phyloP scores from a whole-genome alignment of 441 rosid genomes.

The Hura crepitans region DNA sequence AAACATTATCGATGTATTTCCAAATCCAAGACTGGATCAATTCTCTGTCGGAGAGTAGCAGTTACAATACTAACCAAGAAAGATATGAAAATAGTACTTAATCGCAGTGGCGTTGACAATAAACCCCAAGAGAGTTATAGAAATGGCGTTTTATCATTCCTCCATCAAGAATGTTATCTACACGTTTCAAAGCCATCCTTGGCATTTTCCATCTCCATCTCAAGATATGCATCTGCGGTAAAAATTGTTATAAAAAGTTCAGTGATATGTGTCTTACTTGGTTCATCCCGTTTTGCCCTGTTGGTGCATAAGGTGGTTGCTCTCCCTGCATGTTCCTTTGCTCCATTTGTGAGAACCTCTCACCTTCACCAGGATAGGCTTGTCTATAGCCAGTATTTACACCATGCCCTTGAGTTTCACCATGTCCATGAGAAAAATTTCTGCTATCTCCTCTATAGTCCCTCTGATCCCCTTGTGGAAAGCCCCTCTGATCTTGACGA shows the following conservation, averaged over 20 bases:
- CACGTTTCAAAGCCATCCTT: background rate
- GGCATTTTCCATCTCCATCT: background rate
- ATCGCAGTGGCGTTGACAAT: background rate
- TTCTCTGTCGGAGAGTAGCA: background rate
- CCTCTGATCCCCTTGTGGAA: constrained; percentile 21
- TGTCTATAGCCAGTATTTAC: constrained; percentile 32
- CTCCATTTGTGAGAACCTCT: constrained; percentile 37
- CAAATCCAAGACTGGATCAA: background rate
- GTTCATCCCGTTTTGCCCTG: constrained; percentile 38
- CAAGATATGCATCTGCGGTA: background rate
- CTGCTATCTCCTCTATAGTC: constrained; percentile 34
- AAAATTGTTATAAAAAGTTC: background rate
- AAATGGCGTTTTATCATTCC: background rate
- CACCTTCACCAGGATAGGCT: constrained; percentile 29
- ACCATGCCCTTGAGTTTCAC: constrained; percentile 34
- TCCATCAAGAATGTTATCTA: background rate
- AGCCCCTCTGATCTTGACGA: constrained; percentile 29
- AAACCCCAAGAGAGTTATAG: background rate
- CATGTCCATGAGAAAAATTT: constrained; percentile 30
- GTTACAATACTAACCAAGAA: background rate
- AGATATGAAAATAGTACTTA: no score
- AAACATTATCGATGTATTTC: background rate
- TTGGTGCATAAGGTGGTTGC: constrained; percentile 36
- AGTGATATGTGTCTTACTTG: constrained; percentile 38
- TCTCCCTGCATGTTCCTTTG: constrained; percentile 42